Percentiles rank a stretch among this genome's conserved stretches.
phyloP scores from a whole-genome alignment of 1,139 yeast species.

The Candida tropicalis region DNA sequence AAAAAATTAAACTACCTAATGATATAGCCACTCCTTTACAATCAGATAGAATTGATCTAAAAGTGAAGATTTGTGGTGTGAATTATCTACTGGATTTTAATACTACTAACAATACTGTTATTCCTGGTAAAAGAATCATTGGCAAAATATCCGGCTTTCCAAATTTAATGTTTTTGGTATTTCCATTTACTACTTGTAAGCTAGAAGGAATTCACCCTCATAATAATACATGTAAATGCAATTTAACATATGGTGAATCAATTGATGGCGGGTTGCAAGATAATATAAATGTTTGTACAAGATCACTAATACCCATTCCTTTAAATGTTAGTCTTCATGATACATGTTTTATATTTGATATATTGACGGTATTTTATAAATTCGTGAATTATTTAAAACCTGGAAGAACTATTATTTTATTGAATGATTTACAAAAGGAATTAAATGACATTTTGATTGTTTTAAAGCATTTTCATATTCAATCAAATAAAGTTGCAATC shows the following conservation, averaged over 20 bases:
- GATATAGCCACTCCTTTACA: slow-evolving; percentile 17
- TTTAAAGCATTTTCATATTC: slow-evolving; percentile 31
- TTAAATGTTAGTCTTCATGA: slow-evolving; percentile 39
- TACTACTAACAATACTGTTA: not conserved
- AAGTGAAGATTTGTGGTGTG: slow-evolving; percentile 35
- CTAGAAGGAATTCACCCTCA: slow-evolving; percentile 13
- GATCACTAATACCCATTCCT: slow-evolving; percentile 33
- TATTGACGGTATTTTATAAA: slow-evolving; percentile 39
- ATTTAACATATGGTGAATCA: slow-evolving; percentile 36
- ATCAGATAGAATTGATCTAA: slow-evolving; percentile 29
- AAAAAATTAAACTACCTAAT: slow-evolving; percentile 32
- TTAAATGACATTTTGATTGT: slow-evolving; percentile 42
- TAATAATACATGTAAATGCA: slow-evolving; percentile 22
- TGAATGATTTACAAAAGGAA: slow-evolving; percentile 32
- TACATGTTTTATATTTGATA: slow-evolving; percentile 36
- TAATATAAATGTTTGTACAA: slow-evolving; percentile 31
- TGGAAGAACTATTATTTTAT: slow-evolving; percentile 29
- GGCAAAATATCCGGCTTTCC: slow-evolving; percentile 9
- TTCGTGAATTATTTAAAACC: slow-evolving; percentile 16
- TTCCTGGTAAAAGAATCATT: slow-evolving; percentile 18
- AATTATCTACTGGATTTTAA: slow-evolving; percentile 28
- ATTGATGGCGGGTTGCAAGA: slow-evolving; percentile 48
- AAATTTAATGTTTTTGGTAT: slow-evolving; percentile 32
- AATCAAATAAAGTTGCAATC: slow-evolving; percentile 29
- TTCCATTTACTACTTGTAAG: slow-evolving; percentile 33